Percentiles rank a stretch among this genome's conserved stretches.
Evolutionary conservation across 495 filamentous ascomycete genomes (phyloP).

Genomic region (Neurospora discreta): DNA sequence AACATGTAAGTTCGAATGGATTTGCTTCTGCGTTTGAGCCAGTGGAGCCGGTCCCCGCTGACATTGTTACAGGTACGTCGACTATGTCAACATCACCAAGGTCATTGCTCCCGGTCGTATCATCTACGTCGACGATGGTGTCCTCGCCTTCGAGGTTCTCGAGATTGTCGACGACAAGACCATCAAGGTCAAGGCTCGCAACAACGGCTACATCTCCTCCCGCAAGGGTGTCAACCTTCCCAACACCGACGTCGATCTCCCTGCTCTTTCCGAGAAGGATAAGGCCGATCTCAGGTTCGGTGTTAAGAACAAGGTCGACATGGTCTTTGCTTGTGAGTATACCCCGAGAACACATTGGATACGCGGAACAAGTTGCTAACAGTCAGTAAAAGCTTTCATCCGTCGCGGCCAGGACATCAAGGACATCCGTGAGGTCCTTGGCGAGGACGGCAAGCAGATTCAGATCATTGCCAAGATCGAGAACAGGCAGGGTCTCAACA

Average conservation of each 20-base stretch:
- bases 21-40: not conserved
- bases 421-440: conserved; percentile 82
- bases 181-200: conserved; percentile 69
- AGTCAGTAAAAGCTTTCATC: conserved; percentile 55
- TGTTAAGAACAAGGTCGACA: conserved; percentile 96
- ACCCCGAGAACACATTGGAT: not conserved
- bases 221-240: conserved; percentile 98
- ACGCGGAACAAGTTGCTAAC: not conserved
- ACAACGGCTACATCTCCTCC: conserved; percentile 97
- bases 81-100: conserved; percentile 99
- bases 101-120: conserved; percentile 86
- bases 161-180: conserved; percentile 82
- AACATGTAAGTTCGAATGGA: conserved; percentile 66
- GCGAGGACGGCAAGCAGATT: conserved; percentile 86
- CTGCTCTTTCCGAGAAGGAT: conserved; percentile 97
- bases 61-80: conserved; percentile 62
- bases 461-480: conserved; percentile 99
- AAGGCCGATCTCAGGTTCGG: conserved; percentile 85
- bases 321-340: conserved; percentile 74
- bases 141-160: conserved; percentile 88
- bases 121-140: conserved; percentile 97
- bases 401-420: conserved; percentile 84
- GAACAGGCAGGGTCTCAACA: conserved; percentile 96
- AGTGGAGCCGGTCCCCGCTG: conserved; percentile 1
- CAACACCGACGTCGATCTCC: conserved; percentile 96